Evolutionary conservation across 1,284 basidiomycete genomes (phyloP), one percentile per base, ranked within the genome.

Genomic region (Papiliotrema laurentii): DNA sequence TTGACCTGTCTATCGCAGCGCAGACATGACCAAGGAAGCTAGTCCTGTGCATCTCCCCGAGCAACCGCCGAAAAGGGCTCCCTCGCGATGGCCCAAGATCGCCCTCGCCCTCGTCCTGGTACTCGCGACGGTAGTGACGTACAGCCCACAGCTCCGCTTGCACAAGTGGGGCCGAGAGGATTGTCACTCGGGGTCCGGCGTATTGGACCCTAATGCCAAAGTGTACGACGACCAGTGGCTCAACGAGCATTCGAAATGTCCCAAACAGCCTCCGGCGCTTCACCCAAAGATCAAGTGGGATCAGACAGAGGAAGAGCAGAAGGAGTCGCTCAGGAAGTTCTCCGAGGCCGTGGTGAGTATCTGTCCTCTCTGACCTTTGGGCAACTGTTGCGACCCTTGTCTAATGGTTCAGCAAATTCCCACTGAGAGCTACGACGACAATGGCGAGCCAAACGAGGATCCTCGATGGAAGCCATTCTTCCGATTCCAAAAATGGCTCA

Each of bases 371-470:
- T 5, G 39, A 5, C 21, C 18, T n/a, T 19, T 16, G 35, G 10
- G 5, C n/a, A 24, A 2, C 11, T 5, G 16, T 28, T 22, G 26
- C 25, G 14, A 16, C 39, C 27, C 10, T 13, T 11, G 7, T n/a
- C 18, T 19, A 9, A 36, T 33, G 30, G 27, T 21, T 16, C 42
- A 67, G 60, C 68, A 58, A 54, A 68, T 72, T 47, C 64, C 66
- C 3, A 72, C 72, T 1, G 58, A 71, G 46, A 66, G 63, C 41
- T 71, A 59, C 36, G 71, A 73, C 49, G 71, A 73, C 53, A 73
- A 71, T 47, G 71, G 71, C 19, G 66, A 67, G 43, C 71, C 71
- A 0, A 59, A 58, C 7, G 73, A 72, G 40, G 73, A 74, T 51
- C 54, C 55, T 3, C 62, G 73, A 28, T 74, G 73, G 73, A 55